Evolutionary conservation across 352 stramenopile species (phyloP).

Genomic region (Blastocystis sp.): DNA sequence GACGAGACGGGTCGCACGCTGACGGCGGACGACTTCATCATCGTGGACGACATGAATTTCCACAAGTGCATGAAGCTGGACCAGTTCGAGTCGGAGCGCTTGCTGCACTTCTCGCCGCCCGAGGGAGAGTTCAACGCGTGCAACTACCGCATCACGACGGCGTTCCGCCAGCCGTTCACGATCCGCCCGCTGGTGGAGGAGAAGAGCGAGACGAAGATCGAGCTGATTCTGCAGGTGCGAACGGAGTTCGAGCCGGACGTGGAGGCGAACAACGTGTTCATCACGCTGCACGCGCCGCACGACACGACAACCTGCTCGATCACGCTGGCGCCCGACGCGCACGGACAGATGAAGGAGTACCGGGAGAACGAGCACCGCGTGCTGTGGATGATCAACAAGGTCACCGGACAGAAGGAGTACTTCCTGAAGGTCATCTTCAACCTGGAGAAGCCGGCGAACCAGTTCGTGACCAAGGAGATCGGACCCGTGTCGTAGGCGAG

Average conservation of each 20-base stretch:
- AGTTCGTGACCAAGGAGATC: constrained; percentile 39
- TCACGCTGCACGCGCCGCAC: constrained; percentile 38
- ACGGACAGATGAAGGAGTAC: constrained; percentile 80
- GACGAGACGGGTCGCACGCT: constrained; percentile 29
- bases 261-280: constrained; percentile 58
- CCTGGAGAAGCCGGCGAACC: constrained; percentile 58
- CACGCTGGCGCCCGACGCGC: constrained; percentile 61
- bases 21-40: constrained; percentile 73
- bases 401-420: constrained; percentile 61
- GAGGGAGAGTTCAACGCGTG: constrained; percentile 83
- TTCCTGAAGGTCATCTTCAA: constrained; percentile 61
- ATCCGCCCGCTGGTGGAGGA: constrained; percentile 92
- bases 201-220: constrained; percentile 67
- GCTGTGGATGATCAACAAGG: constrained; percentile 87
- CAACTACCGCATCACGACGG: constrained; percentile 91
- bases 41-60: constrained; percentile 95
- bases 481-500: not conserved
- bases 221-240: constrained; percentile 64
- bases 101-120: constrained; percentile 75
- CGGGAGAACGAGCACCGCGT: constrained; percentile 83
- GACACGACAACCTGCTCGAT: constrained; percentile 5
- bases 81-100: constrained; percentile 78
- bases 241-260: constrained; percentile 61
- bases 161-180: constrained; percentile 89
- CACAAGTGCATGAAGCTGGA: constrained; percentile 92